Evolutionary conservation across 805 yeast genomes (phyloP).

Genomic region (Starmerella ratchasimensis): DNA sequence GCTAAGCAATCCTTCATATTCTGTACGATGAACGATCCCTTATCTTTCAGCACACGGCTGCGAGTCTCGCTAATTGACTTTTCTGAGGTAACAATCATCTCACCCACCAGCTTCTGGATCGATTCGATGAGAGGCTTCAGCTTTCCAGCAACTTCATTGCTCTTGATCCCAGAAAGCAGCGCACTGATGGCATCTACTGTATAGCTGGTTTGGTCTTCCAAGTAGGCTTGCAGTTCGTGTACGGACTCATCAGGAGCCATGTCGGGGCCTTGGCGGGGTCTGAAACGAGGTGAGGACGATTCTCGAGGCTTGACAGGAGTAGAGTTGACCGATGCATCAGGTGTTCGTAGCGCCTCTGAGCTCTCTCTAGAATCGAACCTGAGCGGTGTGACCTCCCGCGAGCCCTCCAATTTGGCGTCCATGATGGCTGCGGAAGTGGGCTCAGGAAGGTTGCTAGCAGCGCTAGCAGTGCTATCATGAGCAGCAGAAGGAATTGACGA

Average conservation of each 20-base stretch:
- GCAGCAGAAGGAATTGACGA: too few relatives aligned
- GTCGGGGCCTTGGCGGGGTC: constrained; percentile 11
- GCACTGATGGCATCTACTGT: constrained; percentile 84
- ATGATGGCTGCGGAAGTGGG: too few relatives aligned
- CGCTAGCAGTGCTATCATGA: too few relatives aligned
- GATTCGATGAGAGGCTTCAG: constrained; percentile 59
- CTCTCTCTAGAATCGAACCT: too few relatives aligned
- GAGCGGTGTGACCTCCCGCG: too few relatives aligned
- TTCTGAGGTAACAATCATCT: constrained; percentile 82
- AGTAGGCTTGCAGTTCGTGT: constrained; percentile 64
- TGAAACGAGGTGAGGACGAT: neutral
- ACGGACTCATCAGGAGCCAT: constrained; percentile 65
- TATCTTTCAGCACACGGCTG: constrained; percentile 71
- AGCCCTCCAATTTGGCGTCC: too few relatives aligned
- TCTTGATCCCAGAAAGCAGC: constrained; percentile 37
- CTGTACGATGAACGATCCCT: constrained; percentile 82
- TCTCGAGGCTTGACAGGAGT: neutral
- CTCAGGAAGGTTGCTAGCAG: too few relatives aligned
- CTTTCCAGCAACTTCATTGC: constrained; percentile 57
- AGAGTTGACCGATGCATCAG: neutral
- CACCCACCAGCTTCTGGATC: constrained; percentile 64
- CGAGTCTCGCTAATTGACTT: constrained; percentile 80
- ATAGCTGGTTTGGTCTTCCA: constrained; percentile 87
- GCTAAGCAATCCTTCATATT: constrained; percentile 72
- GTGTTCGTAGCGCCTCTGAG: too few relatives aligned